Evolutionary conservation across 2,329 filamentous ascomycete species (phyloP).

Genomic region (Arthrobotrys entomopaga): DNA sequence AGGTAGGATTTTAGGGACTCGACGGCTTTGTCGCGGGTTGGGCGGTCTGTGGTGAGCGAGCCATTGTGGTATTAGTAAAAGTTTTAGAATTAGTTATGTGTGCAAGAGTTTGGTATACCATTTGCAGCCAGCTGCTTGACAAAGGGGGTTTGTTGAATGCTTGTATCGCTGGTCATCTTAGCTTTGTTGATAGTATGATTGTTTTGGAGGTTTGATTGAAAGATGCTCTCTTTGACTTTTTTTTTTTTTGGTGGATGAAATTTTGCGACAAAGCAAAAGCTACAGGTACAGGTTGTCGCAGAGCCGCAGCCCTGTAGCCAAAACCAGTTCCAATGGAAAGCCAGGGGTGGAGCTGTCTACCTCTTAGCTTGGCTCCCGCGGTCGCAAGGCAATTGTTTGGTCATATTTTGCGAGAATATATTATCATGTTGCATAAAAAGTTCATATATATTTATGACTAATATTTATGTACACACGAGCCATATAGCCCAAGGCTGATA

Average conservation of each 20-base stretch:
- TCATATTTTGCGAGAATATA: too few species aligned
- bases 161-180: conserved; percentile 44
- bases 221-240: not conserved
- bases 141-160: conserved; percentile 68
- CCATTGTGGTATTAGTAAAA: not conserved
- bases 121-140: conserved; percentile 85
- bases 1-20: conserved; percentile 81
- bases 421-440: too few species aligned
- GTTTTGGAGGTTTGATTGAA: not conserved
- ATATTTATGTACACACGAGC: too few species aligned
- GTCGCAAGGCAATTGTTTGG: too few species aligned
- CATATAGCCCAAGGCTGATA: too few species aligned
- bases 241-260: conserved; percentile 33
- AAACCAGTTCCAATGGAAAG: too few species aligned
- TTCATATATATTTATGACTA: too few species aligned
- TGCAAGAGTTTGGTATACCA: conserved; percentile 67
- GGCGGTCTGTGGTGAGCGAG: conserved; percentile 71
- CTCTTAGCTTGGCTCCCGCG: too few species aligned
- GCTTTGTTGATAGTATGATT: not conserved
- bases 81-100: too few species aligned
- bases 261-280: conserved; percentile 41
- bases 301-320: conserved; percentile 4
- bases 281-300: not conserved
- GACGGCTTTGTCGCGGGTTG: conserved; percentile 80
- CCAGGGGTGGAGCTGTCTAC: too few species aligned